Evolutionary conservation across 495 filamentous ascomycete species (phyloP).

Genomic region (Apiosordaria backusii): DNA sequence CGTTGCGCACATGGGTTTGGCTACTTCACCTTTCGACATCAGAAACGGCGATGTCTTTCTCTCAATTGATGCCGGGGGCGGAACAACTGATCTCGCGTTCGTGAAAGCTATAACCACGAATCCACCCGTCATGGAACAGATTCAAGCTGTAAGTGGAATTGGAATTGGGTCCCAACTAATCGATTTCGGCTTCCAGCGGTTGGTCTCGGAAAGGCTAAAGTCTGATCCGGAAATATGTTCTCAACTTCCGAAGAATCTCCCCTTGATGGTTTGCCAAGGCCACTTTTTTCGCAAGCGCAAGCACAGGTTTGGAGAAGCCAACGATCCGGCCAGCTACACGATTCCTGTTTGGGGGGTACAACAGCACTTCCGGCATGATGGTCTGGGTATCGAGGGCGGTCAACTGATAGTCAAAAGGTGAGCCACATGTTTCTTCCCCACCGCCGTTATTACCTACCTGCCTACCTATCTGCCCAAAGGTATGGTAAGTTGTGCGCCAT

Average conservation of each 20-base stretch:
- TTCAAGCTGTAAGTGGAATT: slow-evolving; percentile 37
- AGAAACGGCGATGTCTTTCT: slow-evolving; percentile 33
- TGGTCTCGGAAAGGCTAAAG: slow-evolving; percentile 30
- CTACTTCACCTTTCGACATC: slow-evolving; percentile 33
- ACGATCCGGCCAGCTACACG: slow-evolving; percentile 33
- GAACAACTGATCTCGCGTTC: slow-evolving; percentile 39
- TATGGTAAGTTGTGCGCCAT: neutral
- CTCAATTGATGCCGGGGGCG: slow-evolving; percentile 38
- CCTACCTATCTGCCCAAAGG: no score
- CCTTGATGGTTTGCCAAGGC: slow-evolving; percentile 29
- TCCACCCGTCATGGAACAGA: slow-evolving; percentile 33
- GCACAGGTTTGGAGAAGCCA: slow-evolving; percentile 40
- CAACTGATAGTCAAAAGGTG: slow-evolving; percentile 31
- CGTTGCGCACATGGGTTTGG: slow-evolving; percentile 40
- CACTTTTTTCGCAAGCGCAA: slow-evolving; percentile 35
- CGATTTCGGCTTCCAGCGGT: slow-evolving; percentile 32
- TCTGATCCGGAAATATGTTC: slow-evolving; percentile 23
- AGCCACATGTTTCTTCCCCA: no score
- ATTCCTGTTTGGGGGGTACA: slow-evolving; percentile 33
- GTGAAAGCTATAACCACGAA: slow-evolving; percentile 33
- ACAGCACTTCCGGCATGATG: slow-evolving; percentile 38
- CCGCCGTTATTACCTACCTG: no score
- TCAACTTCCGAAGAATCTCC: slow-evolving; percentile 30
- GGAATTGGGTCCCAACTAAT: slow-evolving; percentile 40
- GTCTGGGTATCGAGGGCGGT: slow-evolving; percentile 39